Conservation (phyloP, 169 alveolate genomes). For the Babesia ovata region DNA sequence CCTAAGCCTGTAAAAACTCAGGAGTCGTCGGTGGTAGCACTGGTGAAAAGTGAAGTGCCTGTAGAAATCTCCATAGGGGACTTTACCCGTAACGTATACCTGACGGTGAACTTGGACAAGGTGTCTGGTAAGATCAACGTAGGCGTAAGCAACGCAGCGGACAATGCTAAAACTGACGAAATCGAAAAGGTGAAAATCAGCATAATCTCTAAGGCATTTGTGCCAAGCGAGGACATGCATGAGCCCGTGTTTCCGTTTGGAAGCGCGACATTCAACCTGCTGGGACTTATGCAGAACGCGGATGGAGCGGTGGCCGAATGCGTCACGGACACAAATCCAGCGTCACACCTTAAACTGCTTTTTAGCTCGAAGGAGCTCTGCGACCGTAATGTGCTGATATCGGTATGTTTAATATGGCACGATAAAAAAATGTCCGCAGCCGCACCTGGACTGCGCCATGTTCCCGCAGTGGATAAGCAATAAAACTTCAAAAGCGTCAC, state of each 20-base stretch:
- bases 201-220: constrained; percentile 1
- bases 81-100: not conserved
- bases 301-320: not conserved
- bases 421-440: constrained; percentile 22
- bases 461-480: constrained; percentile 66
- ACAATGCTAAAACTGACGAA: not conserved
- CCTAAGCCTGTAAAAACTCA: not conserved
- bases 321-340: not conserved
- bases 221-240: not conserved
- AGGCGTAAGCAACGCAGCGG: not conserved
- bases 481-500: constrained; percentile 43
- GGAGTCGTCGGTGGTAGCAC: not conserved
- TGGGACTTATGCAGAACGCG: constrained; percentile 12
- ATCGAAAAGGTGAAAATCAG: constrained; percentile 1
- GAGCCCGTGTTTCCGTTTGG: constrained; percentile 43
- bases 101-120: constrained; percentile 14
- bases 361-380: constrained; percentile 11
- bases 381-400: constrained; percentile 27
- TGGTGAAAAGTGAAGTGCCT: constrained; percentile 4
- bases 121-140: constrained; percentile 8
- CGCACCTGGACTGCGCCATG: constrained; percentile 35
- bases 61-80: not conserved
- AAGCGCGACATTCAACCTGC: constrained; percentile 29
- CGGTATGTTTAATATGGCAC: constrained; percentile 24
- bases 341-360: constrained; percentile 26